Evolutionary conservation across 208 protist species (phyloP), one percentile per base, ranked within the genome.

Genomic region (Crithidia sp.): DNA sequence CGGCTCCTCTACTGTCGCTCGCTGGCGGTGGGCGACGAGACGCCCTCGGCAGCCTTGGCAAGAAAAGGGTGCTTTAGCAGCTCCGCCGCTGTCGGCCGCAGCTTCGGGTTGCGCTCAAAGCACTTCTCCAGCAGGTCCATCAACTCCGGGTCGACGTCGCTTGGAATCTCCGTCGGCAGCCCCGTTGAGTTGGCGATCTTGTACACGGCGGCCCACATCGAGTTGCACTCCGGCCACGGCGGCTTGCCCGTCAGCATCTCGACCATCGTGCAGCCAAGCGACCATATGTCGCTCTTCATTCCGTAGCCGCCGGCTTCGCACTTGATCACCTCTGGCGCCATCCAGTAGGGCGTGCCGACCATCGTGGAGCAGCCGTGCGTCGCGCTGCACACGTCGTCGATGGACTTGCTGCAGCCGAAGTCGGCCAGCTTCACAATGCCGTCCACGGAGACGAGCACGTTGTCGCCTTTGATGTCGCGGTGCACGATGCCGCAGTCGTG

Each of bases 281-380:
- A 97, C 95, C 95, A 98, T 40, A 98, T 96, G 74, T 98, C 96
- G 66, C 93, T 96, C 79, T 94, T 93, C 75, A 88, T 85, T 7
- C 93, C 93, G 82, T 99, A 99, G 28, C 89, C 92, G 17, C 89
- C 86, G 7, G 76, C 81, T 47, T 96, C 92, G 76, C 89, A 89
- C 77, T 91, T 92, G 72, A 96, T 96, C 28, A 94, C 89, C 83
- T 98, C 93, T 36, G 95, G 95, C 8, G 95, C 93, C 92, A 98
- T 98, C 87, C 90, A 97, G 74, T 94, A 95, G 16, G 93, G 93
- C 52, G 95, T 98, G 39, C 95, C 95, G 17, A 94, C 87, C 89
- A 95, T 93, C 37, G 89, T 95, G 40, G 74, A 71, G 67, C 87
- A 92, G 2, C 90, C 87, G 66, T 92, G 88, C 14, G 86, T 95